These are phyloP conservation scores for Russula compacta DNA, from an alignment of 768 basidiomycete genomes.

Conservation along the genomic window DNA sequence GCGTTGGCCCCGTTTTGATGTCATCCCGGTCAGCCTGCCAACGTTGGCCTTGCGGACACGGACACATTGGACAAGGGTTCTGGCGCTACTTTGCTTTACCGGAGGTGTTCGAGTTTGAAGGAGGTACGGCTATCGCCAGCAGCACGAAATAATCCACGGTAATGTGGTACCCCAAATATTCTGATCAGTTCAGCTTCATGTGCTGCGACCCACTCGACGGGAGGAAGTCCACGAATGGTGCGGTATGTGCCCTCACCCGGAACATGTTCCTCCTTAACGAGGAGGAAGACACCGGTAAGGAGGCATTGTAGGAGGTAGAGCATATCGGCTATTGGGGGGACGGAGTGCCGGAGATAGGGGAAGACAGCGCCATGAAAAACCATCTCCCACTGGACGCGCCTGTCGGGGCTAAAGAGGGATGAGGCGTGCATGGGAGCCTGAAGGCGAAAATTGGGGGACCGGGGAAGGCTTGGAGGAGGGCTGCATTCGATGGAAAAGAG, in stretches of 20 bases:
- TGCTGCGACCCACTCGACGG: slow-evolving; percentile 65
- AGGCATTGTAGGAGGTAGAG: slow-evolving; percentile 35
- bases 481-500: slow-evolving; percentile 73
- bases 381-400: slow-evolving; percentile 85
- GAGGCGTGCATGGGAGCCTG: slow-evolving; percentile 72
- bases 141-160: slow-evolving; percentile 61
- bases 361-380: slow-evolving; percentile 52
- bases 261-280: slow-evolving; percentile 69
- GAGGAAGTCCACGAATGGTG: slow-evolving; percentile 70
- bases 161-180: slow-evolving; percentile 67
- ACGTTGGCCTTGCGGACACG: slow-evolving; percentile 14
- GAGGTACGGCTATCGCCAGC: slow-evolving; percentile 62
- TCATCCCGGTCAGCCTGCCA: slow-evolving; percentile 16
- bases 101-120: slow-evolving; percentile 63
- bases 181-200: slow-evolving; percentile 60
- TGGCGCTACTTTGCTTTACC: not conserved
- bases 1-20: slow-evolving; percentile 22
- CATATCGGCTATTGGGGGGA: slow-evolving; percentile 31
- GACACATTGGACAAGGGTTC: slow-evolving; percentile 20
- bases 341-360: slow-evolving; percentile 31
- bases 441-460: slow-evolving; percentile 62
- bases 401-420: slow-evolving; percentile 79
- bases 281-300: slow-evolving; percentile 35
- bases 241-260: slow-evolving; percentile 54
- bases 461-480: slow-evolving; percentile 63